A percentile compares a stretch with the other conserved stretches of the same genome.
Conservation (phyloP, 306 rosid species). For the Cotoneaster glaucophyllus region DNA sequence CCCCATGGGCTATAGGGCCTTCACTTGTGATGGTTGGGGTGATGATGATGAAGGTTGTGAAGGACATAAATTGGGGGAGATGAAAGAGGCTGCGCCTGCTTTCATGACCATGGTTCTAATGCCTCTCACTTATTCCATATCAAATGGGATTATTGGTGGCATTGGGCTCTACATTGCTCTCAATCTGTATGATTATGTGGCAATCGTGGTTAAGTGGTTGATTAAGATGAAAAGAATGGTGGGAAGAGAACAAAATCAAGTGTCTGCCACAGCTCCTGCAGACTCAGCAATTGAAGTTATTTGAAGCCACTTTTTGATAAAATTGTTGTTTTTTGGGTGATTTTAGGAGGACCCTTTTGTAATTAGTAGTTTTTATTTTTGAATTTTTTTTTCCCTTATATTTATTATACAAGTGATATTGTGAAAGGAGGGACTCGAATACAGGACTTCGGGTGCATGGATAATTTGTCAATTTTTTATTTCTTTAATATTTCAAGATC, state of each 20-base stretch:
- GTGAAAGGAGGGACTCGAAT: neutral
- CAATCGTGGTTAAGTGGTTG: constrained; percentile 39
- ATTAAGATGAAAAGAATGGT: constrained; percentile 53
- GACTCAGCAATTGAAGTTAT: constrained; percentile 40
- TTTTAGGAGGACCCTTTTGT: neutral
- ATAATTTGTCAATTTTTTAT: neutral
- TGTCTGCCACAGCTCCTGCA: constrained; percentile 50
- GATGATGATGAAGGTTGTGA: constrained; percentile 92
- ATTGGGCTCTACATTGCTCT: constrained; percentile 70
- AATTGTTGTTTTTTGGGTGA: neutral
- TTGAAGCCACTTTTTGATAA: constrained; percentile 14
- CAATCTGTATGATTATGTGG: constrained; percentile 43
- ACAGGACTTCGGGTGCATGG: neutral
- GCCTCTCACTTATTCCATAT: constrained; percentile 89
- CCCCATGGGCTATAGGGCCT: constrained; percentile 96
- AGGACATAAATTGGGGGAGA: constrained; percentile 70
- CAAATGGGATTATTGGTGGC: constrained; percentile 83
- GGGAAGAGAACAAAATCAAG: constrained; percentile 69
- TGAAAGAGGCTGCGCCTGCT: constrained; percentile 70
- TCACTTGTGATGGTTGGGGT: constrained; percentile 90
- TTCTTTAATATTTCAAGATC: neutral
- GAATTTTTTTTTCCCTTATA: neutral
- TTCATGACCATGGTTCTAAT: constrained; percentile 70
- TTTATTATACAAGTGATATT: neutral
- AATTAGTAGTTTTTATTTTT: neutral